A percentile compares a stretch with the other conserved stretches of the same genome.
phyloP scores from a whole-genome alignment of 2,329 filamentous ascomycete genomes.

The Microsporum audouinii region DNA sequence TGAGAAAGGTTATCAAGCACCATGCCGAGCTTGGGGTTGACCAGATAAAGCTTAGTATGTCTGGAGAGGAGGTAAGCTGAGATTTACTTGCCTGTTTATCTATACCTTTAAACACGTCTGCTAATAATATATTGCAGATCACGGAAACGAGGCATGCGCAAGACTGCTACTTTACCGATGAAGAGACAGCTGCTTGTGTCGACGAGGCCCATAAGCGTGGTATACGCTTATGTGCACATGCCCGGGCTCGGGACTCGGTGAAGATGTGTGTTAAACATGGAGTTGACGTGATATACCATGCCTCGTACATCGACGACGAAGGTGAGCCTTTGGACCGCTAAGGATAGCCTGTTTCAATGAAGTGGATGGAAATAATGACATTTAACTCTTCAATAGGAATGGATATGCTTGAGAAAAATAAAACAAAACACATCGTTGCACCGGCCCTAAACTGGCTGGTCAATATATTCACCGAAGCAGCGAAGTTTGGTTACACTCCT shows the following conservation, averaged over 20 bases:
- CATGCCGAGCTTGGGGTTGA: conserved; percentile 33
- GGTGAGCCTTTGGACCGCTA: conserved; percentile 6
- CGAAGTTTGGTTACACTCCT: conserved; percentile 32
- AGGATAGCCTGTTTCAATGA: neutral
- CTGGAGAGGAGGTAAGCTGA: conserved; percentile 25
- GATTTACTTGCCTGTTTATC: neutral
- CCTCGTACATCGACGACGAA: conserved; percentile 35
- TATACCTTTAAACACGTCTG: neutral
- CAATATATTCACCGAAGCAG: conserved; percentile 30
- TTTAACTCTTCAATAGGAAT: conserved; percentile 17
- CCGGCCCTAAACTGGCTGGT: conserved; percentile 37
- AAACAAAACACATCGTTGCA: conserved; percentile 31
- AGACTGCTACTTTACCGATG: conserved; percentile 38
- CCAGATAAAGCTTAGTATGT: conserved; percentile 38
- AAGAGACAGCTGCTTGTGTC: conserved; percentile 39
- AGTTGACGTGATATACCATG: conserved; percentile 41
- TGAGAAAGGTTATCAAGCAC: conserved; percentile 31
- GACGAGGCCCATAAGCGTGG: conserved; percentile 34
- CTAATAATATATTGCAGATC: conserved; percentile 15
- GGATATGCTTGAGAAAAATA: conserved; percentile 29
- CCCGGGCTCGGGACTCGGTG: conserved; percentile 36
- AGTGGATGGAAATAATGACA: neutral
- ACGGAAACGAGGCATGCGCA: conserved; percentile 27
- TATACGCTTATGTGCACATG: conserved; percentile 34
- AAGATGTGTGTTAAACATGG: conserved; percentile 35